These are phyloP conservation scores for Ambrosia artemisiifolia DNA, from an alignment of 129 eudicot genomes.

Conservation along the genomic window DNA sequence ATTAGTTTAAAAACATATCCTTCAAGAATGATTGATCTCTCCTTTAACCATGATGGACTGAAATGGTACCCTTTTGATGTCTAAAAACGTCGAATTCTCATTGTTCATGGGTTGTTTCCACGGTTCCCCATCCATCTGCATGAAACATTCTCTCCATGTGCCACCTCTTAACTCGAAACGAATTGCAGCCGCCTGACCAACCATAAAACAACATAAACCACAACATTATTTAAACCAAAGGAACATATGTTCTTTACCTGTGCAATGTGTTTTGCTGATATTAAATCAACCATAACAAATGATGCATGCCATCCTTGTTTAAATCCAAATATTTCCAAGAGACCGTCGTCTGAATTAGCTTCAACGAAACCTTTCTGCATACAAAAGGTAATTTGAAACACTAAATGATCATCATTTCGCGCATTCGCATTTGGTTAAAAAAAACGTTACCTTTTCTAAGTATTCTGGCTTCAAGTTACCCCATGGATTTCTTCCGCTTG, in stretches of 20 bases:
- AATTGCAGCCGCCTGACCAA: constrained; percentile 60
- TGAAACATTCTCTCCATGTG: constrained; percentile 63
- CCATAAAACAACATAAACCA: neutral
- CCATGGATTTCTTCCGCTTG: constrained; percentile 96
- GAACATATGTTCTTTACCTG: constrained; percentile 46
- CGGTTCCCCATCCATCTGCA: constrained; percentile 96
- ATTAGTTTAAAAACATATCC: neutral
- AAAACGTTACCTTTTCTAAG: constrained; percentile 60
- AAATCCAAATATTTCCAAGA: constrained; percentile 80
- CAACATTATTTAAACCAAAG: neutral
- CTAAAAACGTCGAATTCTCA: constrained; percentile 69
- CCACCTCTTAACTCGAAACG: constrained; percentile 87
- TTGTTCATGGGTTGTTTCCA: constrained; percentile 83
- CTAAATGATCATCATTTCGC: neutral
- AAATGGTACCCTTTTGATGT: constrained; percentile 58
- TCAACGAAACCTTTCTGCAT: constrained; percentile 91
- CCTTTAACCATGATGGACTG: constrained; percentile 69
- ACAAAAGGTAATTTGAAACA: neutral
- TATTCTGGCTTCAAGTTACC: constrained; percentile 80
- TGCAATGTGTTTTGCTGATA: constrained; percentile 92
- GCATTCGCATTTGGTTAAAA: neutral
- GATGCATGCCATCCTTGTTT: constrained; percentile 99
- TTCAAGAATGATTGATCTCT: constrained; percentile 27
- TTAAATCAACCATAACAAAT: constrained; percentile 85
- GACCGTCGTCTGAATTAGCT: constrained; percentile 86